These are phyloP conservation scores for Sporothrix phasma DNA, from an alignment of 2,329 filamentous ascomycete genomes.

Conservation along the genomic window DNA sequence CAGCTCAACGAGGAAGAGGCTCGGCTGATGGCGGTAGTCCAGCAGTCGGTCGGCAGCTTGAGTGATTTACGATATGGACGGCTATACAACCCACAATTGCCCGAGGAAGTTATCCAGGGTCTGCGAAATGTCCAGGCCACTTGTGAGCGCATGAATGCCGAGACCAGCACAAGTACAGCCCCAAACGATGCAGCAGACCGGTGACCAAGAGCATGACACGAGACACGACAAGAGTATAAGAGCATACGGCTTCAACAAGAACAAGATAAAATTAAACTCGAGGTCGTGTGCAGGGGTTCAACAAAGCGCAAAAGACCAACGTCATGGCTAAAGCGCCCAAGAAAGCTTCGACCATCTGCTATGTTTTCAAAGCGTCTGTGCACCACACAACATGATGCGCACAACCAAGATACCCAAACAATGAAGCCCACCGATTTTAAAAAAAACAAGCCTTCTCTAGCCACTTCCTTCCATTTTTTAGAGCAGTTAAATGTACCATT, in stretches of 20 bases:
- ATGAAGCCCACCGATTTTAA: background rate
- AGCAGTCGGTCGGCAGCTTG: constrained; percentile 57
- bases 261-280: background rate
- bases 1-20: constrained; percentile 56
- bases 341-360: background rate
- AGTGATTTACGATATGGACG: constrained; percentile 78
- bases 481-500: background rate
- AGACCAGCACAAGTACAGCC: background rate
- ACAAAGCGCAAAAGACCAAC: background rate
- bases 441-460: background rate
- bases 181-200: background rate
- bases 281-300: background rate
- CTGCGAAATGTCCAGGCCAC: constrained; percentile 53
- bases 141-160: constrained; percentile 37
- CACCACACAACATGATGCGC: background rate
- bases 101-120: constrained; percentile 57
- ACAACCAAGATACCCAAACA: constrained; percentile 2
- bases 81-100: constrained; percentile 53
- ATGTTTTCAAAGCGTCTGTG: background rate
- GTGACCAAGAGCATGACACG: background rate
- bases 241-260: background rate
- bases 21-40: constrained; percentile 49
- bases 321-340: background rate
- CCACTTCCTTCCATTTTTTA: background rate
- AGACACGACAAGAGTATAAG: background rate